Conservation (phyloP, 1,284 basidiomycete species). For the Naganishia cerealis region DNA sequence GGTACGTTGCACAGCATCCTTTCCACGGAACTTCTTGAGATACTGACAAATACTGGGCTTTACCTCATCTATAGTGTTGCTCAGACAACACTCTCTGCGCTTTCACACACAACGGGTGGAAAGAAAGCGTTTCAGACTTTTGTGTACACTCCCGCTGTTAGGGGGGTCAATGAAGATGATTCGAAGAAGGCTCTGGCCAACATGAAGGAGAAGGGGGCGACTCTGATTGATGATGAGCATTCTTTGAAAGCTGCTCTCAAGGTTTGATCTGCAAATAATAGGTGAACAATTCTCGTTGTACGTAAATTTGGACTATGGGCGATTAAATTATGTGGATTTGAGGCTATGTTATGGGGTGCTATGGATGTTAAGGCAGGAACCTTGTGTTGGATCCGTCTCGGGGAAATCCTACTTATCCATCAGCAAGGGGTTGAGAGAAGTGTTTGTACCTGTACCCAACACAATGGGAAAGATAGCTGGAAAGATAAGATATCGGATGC, state of each 20-base stretch:
- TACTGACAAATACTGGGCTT: background rate
- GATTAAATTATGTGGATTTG: too few species aligned
- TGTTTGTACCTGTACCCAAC: too few species aligned
- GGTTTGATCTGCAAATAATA: too few species aligned
- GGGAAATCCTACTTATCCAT: too few species aligned
- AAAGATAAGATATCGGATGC: background rate
- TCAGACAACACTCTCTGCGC: slow-evolving; percentile 15
- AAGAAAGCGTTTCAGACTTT: slow-evolving; percentile 23
- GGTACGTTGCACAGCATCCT: slow-evolving; percentile 44
- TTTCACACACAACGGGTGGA: background rate
- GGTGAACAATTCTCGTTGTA: too few species aligned
- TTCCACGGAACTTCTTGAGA: background rate
- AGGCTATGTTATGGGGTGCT: too few species aligned
- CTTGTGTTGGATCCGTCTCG: too few species aligned
- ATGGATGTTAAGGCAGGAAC: too few species aligned
- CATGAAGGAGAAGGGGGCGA: slow-evolving; percentile 17
- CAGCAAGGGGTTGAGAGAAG: too few species aligned
- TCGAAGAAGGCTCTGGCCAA: slow-evolving; percentile 11
- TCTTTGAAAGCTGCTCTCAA: too few species aligned
- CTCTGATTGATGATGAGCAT: slow-evolving; percentile 22
- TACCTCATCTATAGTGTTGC: background rate
- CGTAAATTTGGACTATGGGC: too few species aligned
- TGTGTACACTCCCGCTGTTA: slow-evolving; percentile 18
- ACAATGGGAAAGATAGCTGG: too few species aligned
- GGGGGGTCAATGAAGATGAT: slow-evolving; percentile 20